These are phyloP conservation scores for Fusarium cicatricum DNA, from an alignment of 2,329 filamentous ascomycete species.

Conservation along the genomic window DNA sequence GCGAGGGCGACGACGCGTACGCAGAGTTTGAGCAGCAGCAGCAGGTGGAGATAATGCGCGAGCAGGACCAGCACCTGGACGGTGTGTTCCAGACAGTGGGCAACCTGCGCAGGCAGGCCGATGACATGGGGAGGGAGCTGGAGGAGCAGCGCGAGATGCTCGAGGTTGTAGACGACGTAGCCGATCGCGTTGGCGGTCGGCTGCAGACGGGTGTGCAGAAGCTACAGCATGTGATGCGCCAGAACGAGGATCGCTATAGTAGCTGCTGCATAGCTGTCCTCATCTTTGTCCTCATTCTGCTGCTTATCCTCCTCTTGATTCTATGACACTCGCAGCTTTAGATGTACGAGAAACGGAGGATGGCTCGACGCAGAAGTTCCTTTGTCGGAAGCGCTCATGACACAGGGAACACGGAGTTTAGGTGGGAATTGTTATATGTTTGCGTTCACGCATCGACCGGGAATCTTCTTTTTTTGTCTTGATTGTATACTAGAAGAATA, in stretches of 20 bases:
- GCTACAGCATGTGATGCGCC: slow-evolving; percentile 82
- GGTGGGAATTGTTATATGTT: slow-evolving; percentile 21
- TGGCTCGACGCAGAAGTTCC: not conserved
- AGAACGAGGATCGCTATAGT: slow-evolving; percentile 88
- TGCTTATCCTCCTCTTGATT: slow-evolving; percentile 80
- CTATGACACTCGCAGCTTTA: slow-evolving; percentile 50
- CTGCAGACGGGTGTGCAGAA: slow-evolving; percentile 87
- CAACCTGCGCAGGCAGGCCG: slow-evolving; percentile 86
- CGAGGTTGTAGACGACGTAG: slow-evolving; percentile 82
- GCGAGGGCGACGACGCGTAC: slow-evolving; percentile 63
- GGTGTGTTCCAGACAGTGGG: slow-evolving; percentile 93
- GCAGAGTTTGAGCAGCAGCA: slow-evolving; percentile 89
- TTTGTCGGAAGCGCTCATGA: slow-evolving; percentile 23
- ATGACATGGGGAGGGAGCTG: slow-evolving; percentile 94
- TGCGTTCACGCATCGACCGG: slow-evolving; percentile 10
- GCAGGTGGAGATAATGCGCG: slow-evolving; percentile 89
- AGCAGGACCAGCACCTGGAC: slow-evolving; percentile 93
- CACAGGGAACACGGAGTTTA: slow-evolving; percentile 34
- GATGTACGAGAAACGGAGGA: not conserved
- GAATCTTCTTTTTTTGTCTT: slow-evolving; percentile 24
- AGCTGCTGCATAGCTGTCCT: slow-evolving; percentile 91
- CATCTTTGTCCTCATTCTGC: slow-evolving; percentile 86
- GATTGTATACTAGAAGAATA: slow-evolving; percentile 41
- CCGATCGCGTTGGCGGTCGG: slow-evolving; percentile 86
- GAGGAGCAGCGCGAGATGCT: slow-evolving; percentile 95